phyloP scores from a whole-genome alignment of 2,329 filamentous ascomycete genomes.

The Xylaria polymorpha region DNA sequence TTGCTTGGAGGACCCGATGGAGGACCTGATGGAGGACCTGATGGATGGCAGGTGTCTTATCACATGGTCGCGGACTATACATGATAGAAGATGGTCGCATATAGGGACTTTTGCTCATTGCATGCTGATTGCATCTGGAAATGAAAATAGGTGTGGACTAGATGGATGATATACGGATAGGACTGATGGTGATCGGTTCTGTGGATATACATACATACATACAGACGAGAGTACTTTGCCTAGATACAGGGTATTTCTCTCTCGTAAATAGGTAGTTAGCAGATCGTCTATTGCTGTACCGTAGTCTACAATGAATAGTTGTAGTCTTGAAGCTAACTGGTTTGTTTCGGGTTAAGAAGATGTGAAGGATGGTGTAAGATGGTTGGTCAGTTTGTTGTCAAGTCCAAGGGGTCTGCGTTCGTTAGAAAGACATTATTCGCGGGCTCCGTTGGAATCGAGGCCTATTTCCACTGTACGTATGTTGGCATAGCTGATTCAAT shows the following conservation, averaged over 20 bases:
- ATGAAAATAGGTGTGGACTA: neutral
- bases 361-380: constrained; percentile 1
- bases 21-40: constrained; percentile 10
- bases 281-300: neutral
- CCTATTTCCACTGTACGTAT: neutral
- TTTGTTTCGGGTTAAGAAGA: neutral
- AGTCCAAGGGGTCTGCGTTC: neutral
- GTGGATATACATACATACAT: constrained; percentile 5
- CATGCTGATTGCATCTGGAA: neutral
- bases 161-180: constrained; percentile 5
- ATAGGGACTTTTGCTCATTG: constrained; percentile 1
- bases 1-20: constrained; percentile 21
- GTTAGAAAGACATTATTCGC: neutral
- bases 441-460: neutral
- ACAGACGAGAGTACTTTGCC: neutral
- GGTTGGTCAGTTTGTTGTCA: neutral
- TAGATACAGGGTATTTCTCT: constrained; percentile 11
- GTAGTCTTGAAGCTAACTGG: neutral
- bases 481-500: neutral
- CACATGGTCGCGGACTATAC: constrained; percentile 1
- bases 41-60: constrained; percentile 6
- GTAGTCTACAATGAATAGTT: neutral
- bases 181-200: neutral
- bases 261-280: neutral
- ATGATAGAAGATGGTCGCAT: constrained; percentile 5